phyloP scores from a whole-genome alignment of 2,329 filamentous ascomycete genomes.

The Aspergillus neoniger region DNA sequence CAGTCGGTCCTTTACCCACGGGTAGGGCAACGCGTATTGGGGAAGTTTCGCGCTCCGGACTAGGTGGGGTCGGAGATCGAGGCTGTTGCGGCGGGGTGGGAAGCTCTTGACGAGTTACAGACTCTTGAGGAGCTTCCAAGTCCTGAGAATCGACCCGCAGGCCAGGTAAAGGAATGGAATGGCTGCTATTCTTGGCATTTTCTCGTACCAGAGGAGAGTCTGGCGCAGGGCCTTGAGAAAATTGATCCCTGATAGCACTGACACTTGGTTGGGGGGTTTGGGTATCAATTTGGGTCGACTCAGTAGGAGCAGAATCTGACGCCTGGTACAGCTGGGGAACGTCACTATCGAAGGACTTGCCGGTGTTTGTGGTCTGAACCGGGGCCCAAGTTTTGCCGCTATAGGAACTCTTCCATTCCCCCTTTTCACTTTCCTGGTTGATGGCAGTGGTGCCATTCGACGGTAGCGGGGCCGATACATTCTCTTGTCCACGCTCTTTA shows the following conservation, averaged over 20 bases:
- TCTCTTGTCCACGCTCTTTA: conserved; percentile 63
- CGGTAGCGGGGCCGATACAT: conserved; percentile 48
- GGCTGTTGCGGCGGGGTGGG: conserved; percentile 49
- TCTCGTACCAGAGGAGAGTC: conserved; percentile 53
- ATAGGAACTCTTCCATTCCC: conserved; percentile 89
- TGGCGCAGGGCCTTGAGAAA: conserved; percentile 67
- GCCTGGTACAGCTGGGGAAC: conserved; percentile 56
- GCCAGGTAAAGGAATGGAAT: conserved; percentile 76
- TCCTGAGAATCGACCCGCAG: conserved; percentile 62
- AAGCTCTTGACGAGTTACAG: conserved; percentile 35
- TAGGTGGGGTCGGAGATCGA: conserved; percentile 52
- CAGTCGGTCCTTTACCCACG: conserved; percentile 63
- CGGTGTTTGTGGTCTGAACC: conserved; percentile 73
- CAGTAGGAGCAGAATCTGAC: conserved; percentile 59
- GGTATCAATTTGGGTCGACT: conserved; percentile 52
- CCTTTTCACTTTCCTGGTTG: conserved; percentile 70
- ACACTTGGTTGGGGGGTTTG: conserved; percentile 65
- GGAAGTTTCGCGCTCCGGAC: conserved; percentile 60
- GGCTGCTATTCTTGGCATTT: conserved; percentile 62
- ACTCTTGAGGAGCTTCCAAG: conserved; percentile 51
- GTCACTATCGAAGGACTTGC: conserved; percentile 59
- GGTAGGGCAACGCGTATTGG: conserved; percentile 86
- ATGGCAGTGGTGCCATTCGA: conserved; percentile 52
- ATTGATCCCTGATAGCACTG: conserved; percentile 75
- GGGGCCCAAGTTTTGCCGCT: conserved; percentile 85